These are phyloP conservation scores for Venturia asperata DNA, from an alignment of 2,329 filamentous ascomycete genomes.

Conservation along the genomic window DNA sequence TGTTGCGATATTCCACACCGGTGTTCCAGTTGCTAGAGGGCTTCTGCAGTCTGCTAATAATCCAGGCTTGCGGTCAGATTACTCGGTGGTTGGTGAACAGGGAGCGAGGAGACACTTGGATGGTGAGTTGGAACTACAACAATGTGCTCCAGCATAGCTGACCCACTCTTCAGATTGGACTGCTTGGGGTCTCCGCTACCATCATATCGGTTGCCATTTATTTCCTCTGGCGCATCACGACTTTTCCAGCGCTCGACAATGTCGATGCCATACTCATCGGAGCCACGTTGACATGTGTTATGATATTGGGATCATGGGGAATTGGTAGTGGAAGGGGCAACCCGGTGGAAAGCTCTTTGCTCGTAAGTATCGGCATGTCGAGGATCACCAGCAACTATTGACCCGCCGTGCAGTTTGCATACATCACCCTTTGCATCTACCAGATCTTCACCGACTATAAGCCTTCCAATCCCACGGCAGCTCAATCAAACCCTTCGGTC, in stretches of 20 bases:
- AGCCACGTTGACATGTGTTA: slow-evolving; percentile 81
- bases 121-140: slow-evolving; percentile 53
- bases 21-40: slow-evolving; percentile 92
- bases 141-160: slow-evolving; percentile 26
- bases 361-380: slow-evolving; percentile 38
- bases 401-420: slow-evolving; percentile 59
- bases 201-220: slow-evolving; percentile 91
- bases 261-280: slow-evolving; percentile 89
- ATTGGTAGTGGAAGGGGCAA: slow-evolving; percentile 92
- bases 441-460: slow-evolving; percentile 99
- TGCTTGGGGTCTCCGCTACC: slow-evolving; percentile 80
- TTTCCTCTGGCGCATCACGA: slow-evolving; percentile 91
- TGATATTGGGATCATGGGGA: slow-evolving; percentile 89
- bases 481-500: slow-evolving; percentile 45
- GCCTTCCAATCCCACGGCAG: slow-evolving; percentile 56
- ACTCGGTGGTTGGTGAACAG: slow-evolving; percentile 91
- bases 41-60: slow-evolving; percentile 92
- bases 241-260: slow-evolving; percentile 88
- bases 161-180: slow-evolving; percentile 61
- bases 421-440: slow-evolving; percentile 96
- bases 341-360: slow-evolving; percentile 84
- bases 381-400: slow-evolving; percentile 3
- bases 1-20: slow-evolving; percentile 82
- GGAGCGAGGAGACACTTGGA: slow-evolving; percentile 91
- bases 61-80: slow-evolving; percentile 89